These are phyloP conservation scores for Botrytis tulipae DNA, from an alignment of 2,329 filamentous ascomycete species.

Conservation along the genomic window DNA sequence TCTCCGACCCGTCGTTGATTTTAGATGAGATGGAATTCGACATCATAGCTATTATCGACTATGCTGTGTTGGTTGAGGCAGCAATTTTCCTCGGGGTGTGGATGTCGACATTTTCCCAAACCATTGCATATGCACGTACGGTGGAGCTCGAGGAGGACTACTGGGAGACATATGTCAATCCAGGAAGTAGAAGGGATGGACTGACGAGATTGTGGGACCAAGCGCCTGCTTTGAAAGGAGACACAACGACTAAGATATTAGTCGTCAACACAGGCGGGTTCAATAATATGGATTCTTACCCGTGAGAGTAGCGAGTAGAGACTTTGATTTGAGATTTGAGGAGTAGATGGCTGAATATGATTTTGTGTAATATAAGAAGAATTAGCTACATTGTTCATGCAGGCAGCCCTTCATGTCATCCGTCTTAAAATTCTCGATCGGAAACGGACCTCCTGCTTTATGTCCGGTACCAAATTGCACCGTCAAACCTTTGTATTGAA, in stretches of 20 bases:
- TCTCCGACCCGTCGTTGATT: background rate
- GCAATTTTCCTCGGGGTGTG: constrained; percentile 28
- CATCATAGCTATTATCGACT: constrained; percentile 29
- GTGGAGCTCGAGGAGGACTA: constrained; percentile 26
- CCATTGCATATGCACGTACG: constrained; percentile 30
- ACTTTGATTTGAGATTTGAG: background rate
- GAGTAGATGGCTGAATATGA: background rate
- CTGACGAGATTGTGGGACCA: constrained; percentile 11
- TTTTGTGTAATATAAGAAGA: background rate
- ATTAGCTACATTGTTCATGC: background rate
- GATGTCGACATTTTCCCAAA: constrained; percentile 30
- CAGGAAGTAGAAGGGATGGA: constrained; percentile 23
- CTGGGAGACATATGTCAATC: constrained; percentile 26
- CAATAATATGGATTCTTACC: constrained; percentile 31
- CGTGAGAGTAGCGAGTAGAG: constrained; percentile 14
- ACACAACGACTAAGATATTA: constrained; percentile 29
- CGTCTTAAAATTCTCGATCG: background rate
- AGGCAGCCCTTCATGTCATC: background rate
- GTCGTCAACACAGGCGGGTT: constrained; percentile 26
- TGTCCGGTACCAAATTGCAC: background rate
- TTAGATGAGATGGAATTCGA: constrained; percentile 27
- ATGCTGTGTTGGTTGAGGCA: constrained; percentile 27
- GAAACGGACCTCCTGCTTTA: background rate
- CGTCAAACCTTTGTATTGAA: background rate
- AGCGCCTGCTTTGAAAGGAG: constrained; percentile 26